phyloP scores from a whole-genome alignment of 139 green algal species.

The Ettlia oleoabundans region DNA sequence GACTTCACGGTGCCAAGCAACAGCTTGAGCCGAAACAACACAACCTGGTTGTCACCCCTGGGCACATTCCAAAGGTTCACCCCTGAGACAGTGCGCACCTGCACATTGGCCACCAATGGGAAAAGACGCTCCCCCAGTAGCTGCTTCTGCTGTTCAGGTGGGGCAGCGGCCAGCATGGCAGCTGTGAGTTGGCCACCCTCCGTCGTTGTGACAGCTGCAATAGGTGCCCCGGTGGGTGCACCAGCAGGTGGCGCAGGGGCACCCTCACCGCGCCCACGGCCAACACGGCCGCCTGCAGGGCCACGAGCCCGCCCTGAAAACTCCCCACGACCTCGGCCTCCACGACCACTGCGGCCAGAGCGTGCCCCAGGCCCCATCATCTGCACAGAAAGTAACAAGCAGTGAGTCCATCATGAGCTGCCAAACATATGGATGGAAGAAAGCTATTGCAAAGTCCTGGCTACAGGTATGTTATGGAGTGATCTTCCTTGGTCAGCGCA shows the following conservation, averaged over 20 bases:
- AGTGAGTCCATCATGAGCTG: no score
- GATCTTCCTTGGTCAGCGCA: no score
- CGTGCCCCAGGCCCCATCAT: slow-evolving; percentile 25
- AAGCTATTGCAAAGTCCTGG: no score
- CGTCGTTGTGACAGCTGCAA: slow-evolving; percentile 40
- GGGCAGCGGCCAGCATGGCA: slow-evolving; percentile 80
- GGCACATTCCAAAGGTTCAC: neutral
- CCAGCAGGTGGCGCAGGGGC: slow-evolving; percentile 35
- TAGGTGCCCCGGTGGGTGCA: slow-evolving; percentile 5
- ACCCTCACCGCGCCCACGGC: slow-evolving; percentile 41
- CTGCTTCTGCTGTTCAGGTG: slow-evolving; percentile 88
- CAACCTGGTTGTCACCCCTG: neutral
- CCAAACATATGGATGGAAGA: no score
- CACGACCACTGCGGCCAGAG: slow-evolving; percentile 20
- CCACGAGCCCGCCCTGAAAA: slow-evolving; percentile 7
- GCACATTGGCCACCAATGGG: slow-evolving; percentile 66
- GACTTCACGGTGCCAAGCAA: no score
- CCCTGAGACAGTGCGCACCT: neutral
- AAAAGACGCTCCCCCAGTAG: slow-evolving; percentile 93
- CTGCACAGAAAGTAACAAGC: neutral
- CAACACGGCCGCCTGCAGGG: slow-evolving; percentile 23
- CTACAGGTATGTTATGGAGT: no score
- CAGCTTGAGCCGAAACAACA: no score
- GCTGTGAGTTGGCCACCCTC: slow-evolving; percentile 54
- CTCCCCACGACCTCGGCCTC: slow-evolving; percentile 22